Conservation (phyloP, 2,329 filamentous ascomycete species). For the Microcera coccophila region DNA sequence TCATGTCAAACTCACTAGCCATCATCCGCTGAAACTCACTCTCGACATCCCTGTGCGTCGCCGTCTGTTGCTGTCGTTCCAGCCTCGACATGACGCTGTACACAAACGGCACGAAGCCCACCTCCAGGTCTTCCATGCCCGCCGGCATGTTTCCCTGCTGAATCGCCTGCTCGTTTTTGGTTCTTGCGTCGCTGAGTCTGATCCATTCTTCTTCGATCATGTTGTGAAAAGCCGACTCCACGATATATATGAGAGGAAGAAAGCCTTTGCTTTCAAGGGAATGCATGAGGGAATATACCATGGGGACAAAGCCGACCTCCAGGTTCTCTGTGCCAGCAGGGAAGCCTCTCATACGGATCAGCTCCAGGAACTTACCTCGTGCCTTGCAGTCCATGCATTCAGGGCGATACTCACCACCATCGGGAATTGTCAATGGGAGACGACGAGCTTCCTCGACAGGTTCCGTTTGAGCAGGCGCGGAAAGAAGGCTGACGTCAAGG, state of each 20-base stretch:
- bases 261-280: no score
- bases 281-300: slow-evolving; percentile 1
- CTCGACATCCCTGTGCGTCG: neutral
- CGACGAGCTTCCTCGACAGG: no score
- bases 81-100: slow-evolving; percentile 9
- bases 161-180: no score
- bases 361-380: neutral
- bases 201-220: no score
- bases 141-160: no score
- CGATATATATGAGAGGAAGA: no score
- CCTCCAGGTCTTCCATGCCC: no score
- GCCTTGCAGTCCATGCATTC: slow-evolving; percentile 15
- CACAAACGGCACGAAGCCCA: no score
- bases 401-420: neutral
- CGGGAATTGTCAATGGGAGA: slow-evolving; percentile 6
- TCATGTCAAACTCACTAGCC: slow-evolving; percentile 4
- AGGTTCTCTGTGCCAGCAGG: slow-evolving; percentile 2
- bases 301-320: slow-evolving; percentile 11
- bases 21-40: slow-evolving; percentile 6
- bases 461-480: no score
- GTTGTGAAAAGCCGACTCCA: no score
- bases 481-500: no score
- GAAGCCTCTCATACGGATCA: slow-evolving; percentile 9
- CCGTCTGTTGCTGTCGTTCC: neutral
- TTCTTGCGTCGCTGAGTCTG: no score